phyloP scores from a whole-genome alignment of 1,139 yeast species.

The Pichia sp. region DNA sequence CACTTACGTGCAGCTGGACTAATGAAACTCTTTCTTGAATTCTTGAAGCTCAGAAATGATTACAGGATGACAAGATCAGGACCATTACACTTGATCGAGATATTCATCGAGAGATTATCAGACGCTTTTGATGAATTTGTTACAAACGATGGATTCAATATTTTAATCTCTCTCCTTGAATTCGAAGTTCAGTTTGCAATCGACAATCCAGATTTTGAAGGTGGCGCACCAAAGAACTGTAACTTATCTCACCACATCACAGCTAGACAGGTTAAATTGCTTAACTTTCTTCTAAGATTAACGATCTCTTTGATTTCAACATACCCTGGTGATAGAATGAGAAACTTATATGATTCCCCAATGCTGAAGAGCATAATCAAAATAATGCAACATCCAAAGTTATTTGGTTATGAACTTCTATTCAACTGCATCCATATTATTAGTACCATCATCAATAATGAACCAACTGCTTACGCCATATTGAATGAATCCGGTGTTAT shows the following conservation, averaged over 20 bases:
- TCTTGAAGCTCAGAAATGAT: conserved; percentile 45
- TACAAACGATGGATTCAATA: conserved; percentile 56
- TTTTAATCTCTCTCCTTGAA: conserved; percentile 55
- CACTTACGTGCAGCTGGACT: conserved; percentile 65
- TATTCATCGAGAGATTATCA: conserved; percentile 41
- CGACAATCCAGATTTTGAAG: conserved; percentile 43
- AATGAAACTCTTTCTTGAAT: conserved; percentile 56
- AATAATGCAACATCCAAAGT: conserved; percentile 48
- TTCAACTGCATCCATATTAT: conserved; percentile 61
- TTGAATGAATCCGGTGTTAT: conserved; percentile 74
- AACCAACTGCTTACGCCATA: conserved; percentile 83
- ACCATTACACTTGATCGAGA: conserved; percentile 55
- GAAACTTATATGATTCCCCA: conserved; percentile 82
- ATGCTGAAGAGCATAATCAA: conserved; percentile 54
- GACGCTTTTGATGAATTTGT: conserved; percentile 55
- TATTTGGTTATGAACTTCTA: conserved; percentile 67
- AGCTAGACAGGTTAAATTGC: conserved; percentile 56
- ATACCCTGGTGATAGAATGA: conserved; percentile 76
- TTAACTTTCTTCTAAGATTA: conserved; percentile 50
- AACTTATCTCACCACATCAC: conserved; percentile 52
- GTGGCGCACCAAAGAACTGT: conserved; percentile 45
- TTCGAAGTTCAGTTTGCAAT: conserved; percentile 63
- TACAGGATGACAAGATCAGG: conserved; percentile 57
- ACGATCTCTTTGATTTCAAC: conserved; percentile 59
- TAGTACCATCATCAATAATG: conserved; percentile 74